Conservation (phyloP, 2,329 filamentous ascomycete genomes). For the Xylariaceae sp. region DNA sequence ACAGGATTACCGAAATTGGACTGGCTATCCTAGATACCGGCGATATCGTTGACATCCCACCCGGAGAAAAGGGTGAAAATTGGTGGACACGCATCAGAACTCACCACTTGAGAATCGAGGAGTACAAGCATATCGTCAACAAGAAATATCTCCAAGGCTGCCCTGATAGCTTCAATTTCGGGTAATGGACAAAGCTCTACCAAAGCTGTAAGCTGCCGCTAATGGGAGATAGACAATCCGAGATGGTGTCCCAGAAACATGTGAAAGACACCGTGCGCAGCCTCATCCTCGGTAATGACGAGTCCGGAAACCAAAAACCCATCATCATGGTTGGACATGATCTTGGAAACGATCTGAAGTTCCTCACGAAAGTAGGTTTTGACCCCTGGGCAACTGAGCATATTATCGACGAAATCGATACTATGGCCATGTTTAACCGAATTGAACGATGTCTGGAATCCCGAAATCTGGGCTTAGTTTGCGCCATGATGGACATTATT, state of each 20-base stretch:
- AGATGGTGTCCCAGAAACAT: slow-evolving; percentile 35
- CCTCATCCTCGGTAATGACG: slow-evolving; percentile 32
- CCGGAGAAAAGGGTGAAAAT: slow-evolving; percentile 54
- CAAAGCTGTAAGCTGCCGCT: background rate
- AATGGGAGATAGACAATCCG: slow-evolving; percentile 35
- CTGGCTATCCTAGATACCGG: slow-evolving; percentile 72
- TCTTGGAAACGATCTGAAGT: slow-evolving; percentile 59
- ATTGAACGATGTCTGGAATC: slow-evolving; percentile 49
- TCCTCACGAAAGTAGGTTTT: slow-evolving; percentile 60
- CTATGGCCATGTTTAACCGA: slow-evolving; percentile 61
- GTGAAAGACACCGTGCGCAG: slow-evolving; percentile 33
- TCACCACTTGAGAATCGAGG: slow-evolving; percentile 70
- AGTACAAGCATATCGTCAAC: slow-evolving; percentile 64
- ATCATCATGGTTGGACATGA: slow-evolving; percentile 81
- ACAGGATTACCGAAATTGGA: slow-evolving; percentile 77
- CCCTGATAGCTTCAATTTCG: slow-evolving; percentile 70
- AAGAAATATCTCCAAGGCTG: slow-evolving; percentile 63
- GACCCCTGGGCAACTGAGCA: slow-evolving; percentile 48
- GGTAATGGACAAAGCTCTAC: slow-evolving; percentile 40
- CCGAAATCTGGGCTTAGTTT: slow-evolving; percentile 54
- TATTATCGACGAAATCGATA: slow-evolving; percentile 65
- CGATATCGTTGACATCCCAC: slow-evolving; percentile 46
- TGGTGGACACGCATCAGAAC: slow-evolving; percentile 65
- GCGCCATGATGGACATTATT: slow-evolving; percentile 58
- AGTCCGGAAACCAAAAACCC: slow-evolving; percentile 25